Conservation (phyloP, 352 stramenopile genomes). For the Pythium dissotocum region DNA sequence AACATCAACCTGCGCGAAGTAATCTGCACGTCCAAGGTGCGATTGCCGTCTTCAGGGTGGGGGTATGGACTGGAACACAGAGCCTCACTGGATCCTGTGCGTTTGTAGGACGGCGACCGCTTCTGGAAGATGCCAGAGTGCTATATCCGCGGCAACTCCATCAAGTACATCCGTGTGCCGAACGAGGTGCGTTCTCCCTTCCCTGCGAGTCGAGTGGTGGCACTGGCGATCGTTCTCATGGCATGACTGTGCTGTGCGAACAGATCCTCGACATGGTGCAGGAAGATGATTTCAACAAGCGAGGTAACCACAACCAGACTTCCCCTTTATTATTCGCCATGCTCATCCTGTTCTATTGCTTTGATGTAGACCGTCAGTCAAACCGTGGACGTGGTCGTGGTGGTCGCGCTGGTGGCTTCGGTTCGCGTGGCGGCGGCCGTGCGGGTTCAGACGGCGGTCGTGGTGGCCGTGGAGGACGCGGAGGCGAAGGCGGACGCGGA, state of each 20-base stretch:
- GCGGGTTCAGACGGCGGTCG: conserved; percentile 39
- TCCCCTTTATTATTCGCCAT: neutral
- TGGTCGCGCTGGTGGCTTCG: conserved; percentile 49
- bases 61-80: conserved; percentile 3
- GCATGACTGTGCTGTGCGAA: neutral
- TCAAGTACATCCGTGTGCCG: conserved; percentile 98
- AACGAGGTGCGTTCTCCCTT: conserved; percentile 81
- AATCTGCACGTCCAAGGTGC: conserved; percentile 96
- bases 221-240: too few relatives aligned
- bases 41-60: neutral
- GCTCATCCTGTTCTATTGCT: neutral
- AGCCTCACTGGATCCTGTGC: neutral
- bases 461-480: conserved; percentile 42
- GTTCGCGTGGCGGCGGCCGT: conserved; percentile 36
- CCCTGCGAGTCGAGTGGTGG: too few relatives aligned
- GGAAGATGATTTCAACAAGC: conserved; percentile 91
- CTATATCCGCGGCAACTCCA: conserved; percentile 97
- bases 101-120: conserved; percentile 90
- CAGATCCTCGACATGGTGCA: conserved; percentile 94
- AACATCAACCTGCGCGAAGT: conserved; percentile 99
- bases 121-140: conserved; percentile 99
- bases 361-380: conserved; percentile 60
- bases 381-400: conserved; percentile 74
- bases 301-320: conserved; percentile 35
- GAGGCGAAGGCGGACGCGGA: conserved; percentile 35